Evolutionary conservation across 140 eudicot genomes (phyloP), one percentile per base, ranked within the genome.

Genomic region (Stevia rebaudiana): DNA sequence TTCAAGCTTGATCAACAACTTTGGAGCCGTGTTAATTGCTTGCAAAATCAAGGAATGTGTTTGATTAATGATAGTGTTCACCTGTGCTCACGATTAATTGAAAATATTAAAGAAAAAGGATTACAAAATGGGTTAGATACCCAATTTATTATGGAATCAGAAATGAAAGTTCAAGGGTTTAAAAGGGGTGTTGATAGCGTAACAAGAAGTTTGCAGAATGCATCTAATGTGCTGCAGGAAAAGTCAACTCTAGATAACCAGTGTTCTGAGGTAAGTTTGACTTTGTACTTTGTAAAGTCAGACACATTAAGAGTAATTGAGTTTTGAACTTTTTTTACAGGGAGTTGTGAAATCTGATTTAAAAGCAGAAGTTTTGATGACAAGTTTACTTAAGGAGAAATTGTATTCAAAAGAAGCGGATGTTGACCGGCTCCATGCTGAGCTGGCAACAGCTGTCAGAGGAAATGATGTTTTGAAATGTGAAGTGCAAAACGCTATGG

Each of bases 401-500:
- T 72, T 94, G 67, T 86, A 81, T 55, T 75, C 88, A 18, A 82
- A 83, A 69, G 97, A 83, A 67, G 71, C 73, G 61, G 94, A 94
- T 44, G 47, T 88, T 4, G 99, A 94, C 76, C 97, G 84, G 73
- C 81, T 88, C 6, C 83, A 83, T 51, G 99, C 95, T 74, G 97
- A 88, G 77, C 58, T 86, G 65, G 99, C 99, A 39, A 78, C 97
- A 43, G 94, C 90, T 11, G 83, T 89, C 23, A 88, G 97, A 78
- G 87, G 94, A 39, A 88, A 82, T 28, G 94, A 83, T 22, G 69
- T 86, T 24, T 80, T 94, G 60, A 74, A 86, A 70, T 84, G 86
- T 69, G 99, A 94, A 80, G 80, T 88, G 36, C 88, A 94, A 83
- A 89, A 83, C 65, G 86, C 94, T 1, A 37, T 88, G 74, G 99